Percentiles rank a stretch among this genome's conserved stretches.
Evolutionary conservation across 176 grass and related monocot species (phyloP).

Genomic region (Carex scoparia): DNA sequence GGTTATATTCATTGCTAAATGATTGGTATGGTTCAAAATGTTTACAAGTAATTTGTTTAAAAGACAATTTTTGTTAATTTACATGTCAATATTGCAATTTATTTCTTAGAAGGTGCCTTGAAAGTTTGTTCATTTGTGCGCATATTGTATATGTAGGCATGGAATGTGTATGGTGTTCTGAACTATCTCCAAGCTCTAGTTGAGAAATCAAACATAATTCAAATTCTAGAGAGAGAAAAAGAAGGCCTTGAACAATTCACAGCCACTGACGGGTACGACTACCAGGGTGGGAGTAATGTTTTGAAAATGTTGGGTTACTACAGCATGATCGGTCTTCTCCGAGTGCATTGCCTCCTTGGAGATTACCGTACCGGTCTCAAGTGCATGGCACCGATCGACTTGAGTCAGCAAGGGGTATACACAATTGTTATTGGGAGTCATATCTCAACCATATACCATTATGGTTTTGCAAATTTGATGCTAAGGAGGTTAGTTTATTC

Average conservation of each 20-base stretch:
- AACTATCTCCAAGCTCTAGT: constrained; percentile 98
- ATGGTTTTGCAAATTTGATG: constrained; percentile 89
- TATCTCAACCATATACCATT: constrained; percentile 96
- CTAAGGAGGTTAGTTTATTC: constrained; percentile 54
- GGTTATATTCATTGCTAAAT: neutral
- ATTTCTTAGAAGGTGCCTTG: neutral
- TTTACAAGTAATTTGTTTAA: no score
- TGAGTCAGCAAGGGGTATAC: constrained; percentile 97
- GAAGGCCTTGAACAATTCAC: constrained; percentile 92
- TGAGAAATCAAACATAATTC: constrained; percentile 83
- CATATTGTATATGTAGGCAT: constrained; percentile 43
- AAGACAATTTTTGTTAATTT: neutral
- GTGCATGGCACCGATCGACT: constrained; percentile 77
- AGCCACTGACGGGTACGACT: constrained; percentile 78
- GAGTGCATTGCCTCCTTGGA: constrained; percentile 95
- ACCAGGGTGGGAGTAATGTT: constrained; percentile 89
- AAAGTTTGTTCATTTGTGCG: neutral
- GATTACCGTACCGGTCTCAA: constrained; percentile 94
- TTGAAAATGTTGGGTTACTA: constrained; percentile 98
- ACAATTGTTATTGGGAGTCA: constrained; percentile 92
- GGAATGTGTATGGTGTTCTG: constrained; percentile 93
- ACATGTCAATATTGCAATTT: neutral
- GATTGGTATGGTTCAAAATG: neutral
- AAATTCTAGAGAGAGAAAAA: constrained; percentile 93
- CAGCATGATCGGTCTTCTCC: constrained; percentile 95